phyloP scores from a whole-genome alignment of 2,329 filamentous ascomycete species.

The Calonectria crousiana region DNA sequence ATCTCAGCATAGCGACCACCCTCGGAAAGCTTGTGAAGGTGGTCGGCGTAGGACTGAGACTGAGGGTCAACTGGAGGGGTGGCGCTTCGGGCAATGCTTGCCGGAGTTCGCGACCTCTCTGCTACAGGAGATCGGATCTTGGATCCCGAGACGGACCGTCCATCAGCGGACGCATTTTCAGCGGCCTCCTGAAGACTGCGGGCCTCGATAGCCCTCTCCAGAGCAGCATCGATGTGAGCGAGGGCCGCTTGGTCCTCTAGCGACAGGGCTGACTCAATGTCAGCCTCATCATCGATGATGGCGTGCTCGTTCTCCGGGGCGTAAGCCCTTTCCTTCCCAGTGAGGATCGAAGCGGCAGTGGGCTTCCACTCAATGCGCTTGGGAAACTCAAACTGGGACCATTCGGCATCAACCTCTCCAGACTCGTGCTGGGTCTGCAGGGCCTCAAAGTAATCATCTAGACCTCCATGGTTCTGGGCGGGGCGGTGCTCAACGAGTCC shows the following conservation, averaged over 20 bases:
- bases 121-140: constrained; percentile 55
- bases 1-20: constrained; percentile 86
- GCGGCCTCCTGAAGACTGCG: constrained; percentile 59
- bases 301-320: constrained; percentile 49
- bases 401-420: constrained; percentile 80
- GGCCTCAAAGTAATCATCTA: constrained; percentile 93
- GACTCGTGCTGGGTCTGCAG: constrained; percentile 81
- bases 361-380: constrained; percentile 92
- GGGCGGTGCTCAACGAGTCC: constrained; percentile 67
- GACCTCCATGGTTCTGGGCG: constrained; percentile 69
- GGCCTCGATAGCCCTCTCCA: constrained; percentile 81
- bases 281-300: constrained; percentile 50
- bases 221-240: constrained; percentile 86
- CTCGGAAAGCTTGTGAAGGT: constrained; percentile 80
- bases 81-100: constrained; percentile 65
- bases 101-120: constrained; percentile 57
- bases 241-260: constrained; percentile 70
- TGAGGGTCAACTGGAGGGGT: constrained; percentile 74
- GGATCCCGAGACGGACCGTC: constrained; percentile 56
- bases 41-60: constrained; percentile 79
- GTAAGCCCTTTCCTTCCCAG: constrained; percentile 67
- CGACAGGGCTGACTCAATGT: constrained; percentile 53
- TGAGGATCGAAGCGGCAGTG: constrained; percentile 65
- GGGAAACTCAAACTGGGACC: constrained; percentile 91
- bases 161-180: constrained; percentile 54